Evolutionary conservation across 1,284 basidiomycete species (phyloP).

Genomic region (Tranzscheliella williamsii): DNA sequence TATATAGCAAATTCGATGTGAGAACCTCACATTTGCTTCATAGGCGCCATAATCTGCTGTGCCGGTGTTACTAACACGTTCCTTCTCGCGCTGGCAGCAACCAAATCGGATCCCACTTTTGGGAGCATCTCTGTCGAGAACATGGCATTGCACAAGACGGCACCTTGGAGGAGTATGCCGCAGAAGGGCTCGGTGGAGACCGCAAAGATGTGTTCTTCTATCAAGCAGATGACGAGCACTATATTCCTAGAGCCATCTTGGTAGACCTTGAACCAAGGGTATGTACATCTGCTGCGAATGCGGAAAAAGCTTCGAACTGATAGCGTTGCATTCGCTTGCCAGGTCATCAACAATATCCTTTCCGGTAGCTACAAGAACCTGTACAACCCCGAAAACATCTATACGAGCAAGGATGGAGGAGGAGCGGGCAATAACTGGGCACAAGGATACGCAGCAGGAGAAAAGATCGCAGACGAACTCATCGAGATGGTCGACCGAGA

Average conservation of each 20-base stretch:
- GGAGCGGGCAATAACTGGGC: constrained; percentile 99
- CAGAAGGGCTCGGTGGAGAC: constrained; percentile 65
- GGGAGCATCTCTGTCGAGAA: constrained; percentile 59
- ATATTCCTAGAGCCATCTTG: constrained; percentile 93
- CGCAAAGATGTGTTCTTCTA: constrained; percentile 99
- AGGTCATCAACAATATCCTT: constrained; percentile 96
- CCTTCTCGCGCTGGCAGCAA: constrained; percentile 45
- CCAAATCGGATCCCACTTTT: constrained; percentile 60
- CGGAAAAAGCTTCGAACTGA: too few species aligned
- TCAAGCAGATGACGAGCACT: constrained; percentile 99
- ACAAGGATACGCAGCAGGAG: constrained; percentile 80
- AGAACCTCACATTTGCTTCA: background rate
- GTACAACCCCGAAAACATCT: constrained; percentile 99
- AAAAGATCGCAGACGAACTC: constrained; percentile 90
- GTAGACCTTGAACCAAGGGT: constrained; percentile 98
- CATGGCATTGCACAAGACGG: constrained; percentile 59
- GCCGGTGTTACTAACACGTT: too few species aligned
- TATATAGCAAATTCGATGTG: background rate
- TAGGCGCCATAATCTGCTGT: too few species aligned
- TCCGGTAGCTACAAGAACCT: constrained; percentile 87
- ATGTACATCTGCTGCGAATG: too few species aligned
- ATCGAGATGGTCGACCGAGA: constrained; percentile 99
- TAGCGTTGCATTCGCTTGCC: too few species aligned
- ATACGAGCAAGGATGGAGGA: constrained; percentile 89
- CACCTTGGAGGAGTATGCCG: constrained; percentile 57